A percentile compares a stretch with the other conserved stretches of the same genome.
phyloP scores from a whole-genome alignment of 2,329 filamentous ascomycete genomes.

The Madurella mycetomatis region DNA sequence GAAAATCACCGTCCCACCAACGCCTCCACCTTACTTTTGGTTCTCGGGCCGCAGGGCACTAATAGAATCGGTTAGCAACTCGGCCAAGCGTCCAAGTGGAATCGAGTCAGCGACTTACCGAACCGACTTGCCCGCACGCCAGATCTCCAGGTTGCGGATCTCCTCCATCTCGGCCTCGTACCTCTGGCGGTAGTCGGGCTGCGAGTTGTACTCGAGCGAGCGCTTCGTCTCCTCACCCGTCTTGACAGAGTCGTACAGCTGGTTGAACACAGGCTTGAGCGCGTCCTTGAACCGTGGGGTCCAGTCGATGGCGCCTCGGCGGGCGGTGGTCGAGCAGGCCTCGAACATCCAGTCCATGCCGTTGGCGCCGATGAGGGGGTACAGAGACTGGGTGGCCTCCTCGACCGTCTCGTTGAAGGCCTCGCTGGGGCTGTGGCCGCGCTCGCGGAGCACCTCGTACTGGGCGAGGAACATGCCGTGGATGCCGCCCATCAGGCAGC shows the following conservation, averaged over 20 bases:
- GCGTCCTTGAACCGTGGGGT: conserved; percentile 94
- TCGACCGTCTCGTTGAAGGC: conserved; percentile 99
- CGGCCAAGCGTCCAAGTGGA: not conserved
- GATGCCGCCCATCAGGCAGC: conserved; percentile 99
- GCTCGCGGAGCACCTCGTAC: conserved; percentile 99
- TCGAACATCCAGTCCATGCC: conserved; percentile 99
- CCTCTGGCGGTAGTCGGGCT: conserved; percentile 92
- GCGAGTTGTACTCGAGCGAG: conserved; percentile 94
- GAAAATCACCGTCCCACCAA: conserved; percentile 17
- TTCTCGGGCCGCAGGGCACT: conserved; percentile 81
- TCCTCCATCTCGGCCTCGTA: conserved; percentile 99
- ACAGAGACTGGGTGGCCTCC: conserved; percentile 96
- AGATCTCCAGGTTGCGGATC: conserved; percentile 98
- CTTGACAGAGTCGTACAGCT: conserved; percentile 89
- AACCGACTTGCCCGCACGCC: conserved; percentile 96
- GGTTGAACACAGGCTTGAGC: conserved; percentile 98
- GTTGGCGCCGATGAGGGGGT: conserved; percentile 94
- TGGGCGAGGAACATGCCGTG: conserved; percentile 99
- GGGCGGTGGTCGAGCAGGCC: conserved; percentile 97
- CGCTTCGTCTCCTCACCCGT: conserved; percentile 92
- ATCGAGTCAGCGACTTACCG: conserved; percentile 50
- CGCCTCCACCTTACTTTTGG: conserved; percentile 57
- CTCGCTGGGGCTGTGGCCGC: conserved; percentile 94
- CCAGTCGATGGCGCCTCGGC: conserved; percentile 99
- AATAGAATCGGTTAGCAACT: conserved; percentile 7